phyloP scores from a whole-genome alignment of 2,329 filamentous ascomycete genomes.

The Fusarium albidum region DNA sequence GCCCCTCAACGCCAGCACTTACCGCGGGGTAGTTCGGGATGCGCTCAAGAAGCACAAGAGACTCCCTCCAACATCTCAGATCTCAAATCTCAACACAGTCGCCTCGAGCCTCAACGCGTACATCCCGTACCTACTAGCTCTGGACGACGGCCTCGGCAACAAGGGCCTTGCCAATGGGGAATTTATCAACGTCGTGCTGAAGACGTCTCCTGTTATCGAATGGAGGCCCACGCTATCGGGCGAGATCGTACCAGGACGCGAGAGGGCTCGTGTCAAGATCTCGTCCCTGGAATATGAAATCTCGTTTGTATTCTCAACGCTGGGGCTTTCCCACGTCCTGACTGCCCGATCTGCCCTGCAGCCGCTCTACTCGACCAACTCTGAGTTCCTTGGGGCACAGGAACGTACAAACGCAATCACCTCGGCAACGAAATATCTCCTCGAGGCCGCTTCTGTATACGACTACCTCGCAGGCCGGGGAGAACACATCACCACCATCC shows the following conservation, averaged over 20 bases:
- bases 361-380: conserved; percentile 73
- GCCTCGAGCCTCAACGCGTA: conserved; percentile 77
- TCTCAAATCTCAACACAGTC: conserved; percentile 74
- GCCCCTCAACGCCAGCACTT: conserved; percentile 81
- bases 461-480: conserved; percentile 71
- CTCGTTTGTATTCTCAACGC: conserved; percentile 77
- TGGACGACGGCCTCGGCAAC: conserved; percentile 75
- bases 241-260: conserved; percentile 68
- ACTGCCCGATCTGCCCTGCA: conserved; percentile 77
- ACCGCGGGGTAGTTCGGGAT: conserved; percentile 83
- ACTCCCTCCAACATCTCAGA: conserved; percentile 75
- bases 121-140: conserved; percentile 81
- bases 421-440: conserved; percentile 77
- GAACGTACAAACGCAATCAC: conserved; percentile 75
- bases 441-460: conserved; percentile 82
- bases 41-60: conserved; percentile 90
- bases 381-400: conserved; percentile 67
- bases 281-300: conserved; percentile 84
- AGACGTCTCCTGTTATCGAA: conserved; percentile 70
- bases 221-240: conserved; percentile 85
- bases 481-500: conserved; percentile 49
- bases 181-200: conserved; percentile 72
- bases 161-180: conserved; percentile 57
- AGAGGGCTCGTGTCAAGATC: conserved; percentile 72
- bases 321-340: conserved; percentile 78